Conservation (phyloP, 192 early-diverging fungal genomes). For the Lunasporangiospora selenospora region DNA sequence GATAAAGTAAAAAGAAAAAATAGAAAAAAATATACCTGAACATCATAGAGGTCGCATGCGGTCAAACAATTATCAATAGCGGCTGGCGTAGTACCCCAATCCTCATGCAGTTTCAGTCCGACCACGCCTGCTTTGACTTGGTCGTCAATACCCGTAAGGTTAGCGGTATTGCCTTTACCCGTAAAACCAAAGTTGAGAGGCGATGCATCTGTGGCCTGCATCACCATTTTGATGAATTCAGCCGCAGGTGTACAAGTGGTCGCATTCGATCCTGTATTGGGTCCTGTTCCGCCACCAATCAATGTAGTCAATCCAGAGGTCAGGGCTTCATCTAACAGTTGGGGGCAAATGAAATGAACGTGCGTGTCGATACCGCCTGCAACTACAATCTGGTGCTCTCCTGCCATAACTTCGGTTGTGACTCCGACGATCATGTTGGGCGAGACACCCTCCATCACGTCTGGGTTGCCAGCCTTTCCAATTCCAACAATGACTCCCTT, state of each 20-base stretch:
- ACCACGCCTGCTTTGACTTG: conserved; percentile 87
- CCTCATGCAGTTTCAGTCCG: conserved; percentile 94
- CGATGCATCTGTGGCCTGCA: conserved; percentile 85
- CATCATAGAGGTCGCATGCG: conserved; percentile 88
- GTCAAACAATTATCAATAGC: conserved; percentile 90
- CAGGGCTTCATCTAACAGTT: conserved; percentile 86
- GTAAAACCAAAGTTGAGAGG: conserved; percentile 95
- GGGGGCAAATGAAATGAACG: conserved; percentile 96
- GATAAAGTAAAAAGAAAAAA: not conserved
- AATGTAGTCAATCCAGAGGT: conserved; percentile 82
- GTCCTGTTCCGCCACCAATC: conserved; percentile 93
- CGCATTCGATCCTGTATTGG: conserved; percentile 95
- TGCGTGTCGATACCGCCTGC: conserved; percentile 96
- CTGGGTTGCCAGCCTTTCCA: conserved; percentile 97
- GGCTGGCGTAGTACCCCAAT: conserved; percentile 95
- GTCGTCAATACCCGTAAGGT: conserved; percentile 70
- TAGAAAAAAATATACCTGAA: conserved; percentile 57
- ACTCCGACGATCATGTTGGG: conserved; percentile 90
- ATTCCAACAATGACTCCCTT: conserved; percentile 88
- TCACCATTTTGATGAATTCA: conserved; percentile 87
- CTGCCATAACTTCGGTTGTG: conserved; percentile 90
- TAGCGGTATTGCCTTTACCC: conserved; percentile 91
- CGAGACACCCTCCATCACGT: conserved; percentile 94
- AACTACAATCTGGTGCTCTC: conserved; percentile 90
- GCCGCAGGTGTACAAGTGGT: conserved; percentile 94